Percentiles rank a stretch among this genome's conserved stretches.
These are phyloP conservation scores for Lineolata rhizophorae DNA, from an alignment of 495 filamentous ascomycete genomes.

Conservation along the genomic window DNA sequence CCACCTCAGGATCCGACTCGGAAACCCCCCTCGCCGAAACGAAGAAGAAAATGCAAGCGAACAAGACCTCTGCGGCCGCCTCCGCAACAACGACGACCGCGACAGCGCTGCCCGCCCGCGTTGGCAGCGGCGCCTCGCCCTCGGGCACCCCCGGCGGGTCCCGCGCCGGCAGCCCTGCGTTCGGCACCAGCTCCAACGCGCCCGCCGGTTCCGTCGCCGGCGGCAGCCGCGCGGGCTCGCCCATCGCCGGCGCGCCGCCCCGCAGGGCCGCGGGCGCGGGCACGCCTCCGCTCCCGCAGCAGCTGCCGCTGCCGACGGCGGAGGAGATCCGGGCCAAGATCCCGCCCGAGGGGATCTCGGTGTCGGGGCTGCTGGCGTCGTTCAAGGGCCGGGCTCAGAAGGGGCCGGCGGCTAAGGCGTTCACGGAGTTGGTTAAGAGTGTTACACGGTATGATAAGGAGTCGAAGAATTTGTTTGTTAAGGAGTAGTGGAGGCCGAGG, in stretches of 20 bases:
- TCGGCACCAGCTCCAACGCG: constrained; percentile 28
- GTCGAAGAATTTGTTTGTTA: constrained; percentile 8
- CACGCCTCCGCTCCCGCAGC: constrained; percentile 4
- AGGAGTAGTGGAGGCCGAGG: constrained; percentile 2
- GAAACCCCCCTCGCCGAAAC: too few relatives aligned
- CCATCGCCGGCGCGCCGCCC: constrained; percentile 16
- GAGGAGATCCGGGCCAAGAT: constrained; percentile 52
- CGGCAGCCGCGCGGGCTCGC: constrained; percentile 17
- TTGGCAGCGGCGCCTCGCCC: constrained; percentile 19
- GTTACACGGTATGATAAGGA: constrained; percentile 21
- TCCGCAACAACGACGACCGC: too few relatives aligned
- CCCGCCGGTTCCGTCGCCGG: constrained; percentile 19
- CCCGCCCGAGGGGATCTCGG: constrained; percentile 42
- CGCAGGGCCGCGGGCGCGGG: constrained; percentile 8
- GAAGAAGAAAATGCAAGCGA: too few relatives aligned
- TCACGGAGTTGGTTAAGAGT: constrained; percentile 32
- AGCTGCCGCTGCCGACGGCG: constrained; percentile 23
- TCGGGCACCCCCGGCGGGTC: constrained; percentile 22
- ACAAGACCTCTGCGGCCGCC: too few relatives aligned
- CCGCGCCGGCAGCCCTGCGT: constrained; percentile 18
- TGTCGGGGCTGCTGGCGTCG: constrained; percentile 33
- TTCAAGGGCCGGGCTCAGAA: constrained; percentile 33
- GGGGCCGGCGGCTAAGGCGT: constrained; percentile 17
- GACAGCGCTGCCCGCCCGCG: too few relatives aligned
- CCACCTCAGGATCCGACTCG: too few relatives aligned